Evolutionary conservation across 2,329 filamentous ascomycete genomes (phyloP).

Genomic region (Aspergillus alliaceus): DNA sequence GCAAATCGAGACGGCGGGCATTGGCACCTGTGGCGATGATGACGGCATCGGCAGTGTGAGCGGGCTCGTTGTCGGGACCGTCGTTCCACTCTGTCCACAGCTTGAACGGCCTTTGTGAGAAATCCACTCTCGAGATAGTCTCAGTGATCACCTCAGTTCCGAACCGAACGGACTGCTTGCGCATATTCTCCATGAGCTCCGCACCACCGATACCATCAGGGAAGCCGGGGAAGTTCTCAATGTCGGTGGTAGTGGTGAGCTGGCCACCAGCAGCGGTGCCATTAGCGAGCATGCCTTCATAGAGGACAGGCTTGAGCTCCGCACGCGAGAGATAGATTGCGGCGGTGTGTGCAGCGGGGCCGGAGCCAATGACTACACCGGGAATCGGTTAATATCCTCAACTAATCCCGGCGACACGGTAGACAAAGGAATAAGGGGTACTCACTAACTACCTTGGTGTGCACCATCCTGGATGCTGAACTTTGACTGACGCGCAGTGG

Average conservation of each 20-base stretch:
- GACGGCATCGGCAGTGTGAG: constrained; percentile 83
- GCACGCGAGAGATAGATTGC: constrained; percentile 94
- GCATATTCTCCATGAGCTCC: constrained; percentile 95
- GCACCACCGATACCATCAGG: constrained; percentile 81
- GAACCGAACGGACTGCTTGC: constrained; percentile 83
- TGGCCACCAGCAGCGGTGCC: constrained; percentile 95
- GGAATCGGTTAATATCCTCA: constrained; percentile 5
- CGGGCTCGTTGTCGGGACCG: constrained; percentile 63
- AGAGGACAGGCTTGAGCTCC: constrained; percentile 90
- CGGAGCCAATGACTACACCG: constrained; percentile 76
- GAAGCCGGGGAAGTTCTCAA: constrained; percentile 98
- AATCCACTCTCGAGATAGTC: constrained; percentile 85
- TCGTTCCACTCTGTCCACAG: constrained; percentile 90
- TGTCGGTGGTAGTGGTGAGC: constrained; percentile 95
- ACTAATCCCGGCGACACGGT: neutral
- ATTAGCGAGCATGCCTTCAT: constrained; percentile 97
- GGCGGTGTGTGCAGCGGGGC: constrained; percentile 94
- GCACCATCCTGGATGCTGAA: constrained; percentile 64
- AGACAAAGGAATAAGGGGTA: constrained; percentile 28
- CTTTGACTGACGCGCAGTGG: constrained; percentile 43
- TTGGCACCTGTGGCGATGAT: constrained; percentile 96
- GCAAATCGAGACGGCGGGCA: constrained; percentile 76
- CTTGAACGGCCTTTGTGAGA: constrained; percentile 82
- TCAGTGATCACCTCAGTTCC: constrained; percentile 92
- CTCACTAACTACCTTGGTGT: constrained; percentile 87